These are phyloP conservation scores for Porcisia deanei DNA, from an alignment of 208 protist species.

Conservation along the genomic window DNA sequence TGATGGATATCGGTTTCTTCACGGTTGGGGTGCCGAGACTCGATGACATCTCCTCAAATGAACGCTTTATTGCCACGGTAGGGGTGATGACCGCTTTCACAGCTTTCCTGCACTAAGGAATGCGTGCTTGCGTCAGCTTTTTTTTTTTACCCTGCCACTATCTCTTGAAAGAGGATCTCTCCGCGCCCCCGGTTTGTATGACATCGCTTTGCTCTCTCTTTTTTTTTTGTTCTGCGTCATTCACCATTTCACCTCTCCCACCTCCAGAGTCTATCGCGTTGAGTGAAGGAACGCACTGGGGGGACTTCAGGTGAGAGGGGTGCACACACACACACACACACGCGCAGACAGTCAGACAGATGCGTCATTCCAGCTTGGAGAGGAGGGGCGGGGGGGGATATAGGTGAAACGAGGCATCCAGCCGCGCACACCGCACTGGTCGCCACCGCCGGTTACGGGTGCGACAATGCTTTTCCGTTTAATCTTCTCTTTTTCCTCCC, in stretches of 20 bases:
- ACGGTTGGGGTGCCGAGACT: conserved; percentile 29
- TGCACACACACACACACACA: neutral
- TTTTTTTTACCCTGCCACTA: too few species aligned
- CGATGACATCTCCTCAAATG: neutral
- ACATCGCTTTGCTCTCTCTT: neutral
- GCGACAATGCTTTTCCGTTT: neutral
- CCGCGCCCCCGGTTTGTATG: neutral
- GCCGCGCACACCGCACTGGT: neutral
- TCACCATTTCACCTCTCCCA: neutral
- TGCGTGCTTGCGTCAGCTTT: neutral
- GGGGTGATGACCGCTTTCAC: conserved; percentile 34
- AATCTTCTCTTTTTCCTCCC: neutral
- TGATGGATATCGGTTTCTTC: conserved; percentile 49
- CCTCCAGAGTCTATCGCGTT: neutral
- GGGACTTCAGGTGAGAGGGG: neutral
- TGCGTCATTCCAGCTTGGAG: too few species aligned
- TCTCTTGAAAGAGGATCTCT: neutral
- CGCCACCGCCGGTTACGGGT: neutral
- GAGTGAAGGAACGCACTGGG: neutral
- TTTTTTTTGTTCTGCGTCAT: neutral
- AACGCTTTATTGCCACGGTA: conserved; percentile 40
- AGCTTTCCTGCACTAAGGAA: conserved; percentile 15
- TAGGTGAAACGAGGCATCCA: neutral
- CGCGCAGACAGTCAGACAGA: neutral
- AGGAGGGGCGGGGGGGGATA: neutral